Conservation (phyloP, 1,284 basidiomycete genomes). For the Mycosarcoma mackinlayi region DNA sequence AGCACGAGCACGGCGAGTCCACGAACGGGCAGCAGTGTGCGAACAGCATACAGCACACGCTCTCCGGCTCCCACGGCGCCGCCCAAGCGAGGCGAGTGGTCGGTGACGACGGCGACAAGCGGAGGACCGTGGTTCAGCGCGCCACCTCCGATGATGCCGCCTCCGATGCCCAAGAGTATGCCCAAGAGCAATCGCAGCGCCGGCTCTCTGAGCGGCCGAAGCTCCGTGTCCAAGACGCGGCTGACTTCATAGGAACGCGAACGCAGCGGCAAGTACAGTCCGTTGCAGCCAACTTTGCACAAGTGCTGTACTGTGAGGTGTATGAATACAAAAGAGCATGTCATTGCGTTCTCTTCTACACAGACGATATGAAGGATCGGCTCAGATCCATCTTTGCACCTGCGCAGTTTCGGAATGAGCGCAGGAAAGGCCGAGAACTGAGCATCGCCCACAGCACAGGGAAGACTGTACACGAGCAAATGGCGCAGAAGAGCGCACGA, state of each 20-base stretch:
- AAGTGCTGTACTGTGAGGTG: no score
- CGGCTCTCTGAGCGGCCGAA: slow-evolving; percentile 27
- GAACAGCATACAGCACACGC: slow-evolving; percentile 34
- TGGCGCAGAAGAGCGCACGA: no score
- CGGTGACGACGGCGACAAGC: slow-evolving; percentile 40
- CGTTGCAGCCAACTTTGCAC: no score
- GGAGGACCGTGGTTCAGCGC: slow-evolving; percentile 50
- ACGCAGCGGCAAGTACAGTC: no score
- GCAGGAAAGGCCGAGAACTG: no score
- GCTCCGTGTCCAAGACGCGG: slow-evolving; percentile 36
- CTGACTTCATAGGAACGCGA: slow-evolving; percentile 13
- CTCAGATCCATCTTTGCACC: no score
- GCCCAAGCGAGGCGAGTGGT: slow-evolving; percentile 37
- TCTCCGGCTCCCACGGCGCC: slow-evolving; percentile 17
- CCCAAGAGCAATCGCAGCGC: slow-evolving; percentile 34
- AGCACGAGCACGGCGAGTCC: slow-evolving; percentile 46
- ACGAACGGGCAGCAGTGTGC: slow-evolving; percentile 34
- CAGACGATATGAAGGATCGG: no score
- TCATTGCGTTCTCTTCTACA: no score
- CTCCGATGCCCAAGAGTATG: slow-evolving; percentile 12
- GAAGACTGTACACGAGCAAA: no score
- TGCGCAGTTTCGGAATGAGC: no score
- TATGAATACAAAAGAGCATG: no score
- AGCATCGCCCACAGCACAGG: no score
- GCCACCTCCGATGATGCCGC: slow-evolving; percentile 38